Base-by-base conservation (phyloP, 1,284 basidiomycete species). In the Cystobasidiaceae sp. region DNA sequence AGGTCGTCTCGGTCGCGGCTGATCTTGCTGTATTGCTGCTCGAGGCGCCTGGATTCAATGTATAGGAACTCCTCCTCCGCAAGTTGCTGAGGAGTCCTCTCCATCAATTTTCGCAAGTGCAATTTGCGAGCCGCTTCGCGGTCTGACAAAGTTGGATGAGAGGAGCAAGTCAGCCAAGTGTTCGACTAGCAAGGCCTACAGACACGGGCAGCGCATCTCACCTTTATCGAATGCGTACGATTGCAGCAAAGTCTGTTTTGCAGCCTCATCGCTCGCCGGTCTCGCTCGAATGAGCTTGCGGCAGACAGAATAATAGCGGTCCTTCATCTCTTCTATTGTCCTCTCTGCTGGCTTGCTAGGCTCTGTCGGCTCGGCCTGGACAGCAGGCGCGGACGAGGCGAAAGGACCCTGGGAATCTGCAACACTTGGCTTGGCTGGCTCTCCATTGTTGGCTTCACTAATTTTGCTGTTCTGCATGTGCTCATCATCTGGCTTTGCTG, bases 51-150 rank as follows among this genome's bases (percentile, higher is more conserved):
- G 54, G 96, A 84, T 76, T 98, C 93, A 69, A 97, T 81, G 78
- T 92, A 98, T 0, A 99, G 81, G 3, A 92, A 90, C 73, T 97
- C 93, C 80, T 98, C 96, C 75, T 99, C 94, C 8, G 87, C 86
- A 44, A 97, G 86, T 77, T 97, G 91, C 58, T 89, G 86, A 0
- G 86, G 83, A 0, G 92, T 91, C 9, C 94, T 86, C 65, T 84
- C 85, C 77, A 94, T 83, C 17, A 51, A n/a, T 67, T 87, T 88
- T 2, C 83, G 80, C 9, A 97, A 83, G 71, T 97, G 96, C 68
- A 86, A 85, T 77, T 94, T 97, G 63, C 96, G 86, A 69, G 87
- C 87, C 21, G 85, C 79, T 76, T 99, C 96, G 55, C 91, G 87
- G 34, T 89, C 91, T 91, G 74, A 54, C 44, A 25, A 21, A 1